Conservation (phyloP, 306 rosid species). For the Cucumis cinereus region DNA sequence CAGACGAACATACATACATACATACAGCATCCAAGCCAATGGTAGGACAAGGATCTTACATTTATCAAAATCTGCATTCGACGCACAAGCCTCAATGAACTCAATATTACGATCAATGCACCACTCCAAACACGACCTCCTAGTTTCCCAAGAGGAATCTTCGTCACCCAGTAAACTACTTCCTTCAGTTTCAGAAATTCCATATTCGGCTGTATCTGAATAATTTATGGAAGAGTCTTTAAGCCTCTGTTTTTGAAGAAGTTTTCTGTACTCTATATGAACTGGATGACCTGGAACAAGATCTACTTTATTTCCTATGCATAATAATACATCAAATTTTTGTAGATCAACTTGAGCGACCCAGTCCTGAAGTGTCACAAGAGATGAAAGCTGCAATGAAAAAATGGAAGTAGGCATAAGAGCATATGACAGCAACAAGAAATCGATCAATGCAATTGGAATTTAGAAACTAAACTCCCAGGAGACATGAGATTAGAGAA, state of each 20-base stretch:
- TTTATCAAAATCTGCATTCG: constrained; percentile 65
- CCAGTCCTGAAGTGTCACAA: constrained; percentile 55
- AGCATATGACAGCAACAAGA: neutral
- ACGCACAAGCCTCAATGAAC: constrained; percentile 79
- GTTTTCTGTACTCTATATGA: constrained; percentile 67
- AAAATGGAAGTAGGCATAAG: neutral
- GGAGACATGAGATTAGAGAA: neutral
- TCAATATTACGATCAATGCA: constrained; percentile 65
- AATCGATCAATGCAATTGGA: neutral
- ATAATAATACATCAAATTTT: constrained; percentile 59
- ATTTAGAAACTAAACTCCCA: neutral
- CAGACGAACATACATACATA: neutral
- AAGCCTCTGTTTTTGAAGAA: constrained; percentile 32
- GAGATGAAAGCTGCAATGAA: constrained; percentile 49
- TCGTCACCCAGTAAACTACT: constrained; percentile 60
- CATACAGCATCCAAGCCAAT: constrained; percentile 7
- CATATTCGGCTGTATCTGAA: constrained; percentile 38
- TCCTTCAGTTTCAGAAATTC: constrained; percentile 76
- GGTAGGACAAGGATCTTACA: constrained; percentile 30
- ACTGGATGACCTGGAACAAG: constrained; percentile 64
- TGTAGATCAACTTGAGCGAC: constrained; percentile 47
- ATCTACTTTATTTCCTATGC: constrained; percentile 89
- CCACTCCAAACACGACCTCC: constrained; percentile 64
- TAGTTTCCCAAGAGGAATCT: constrained; percentile 34
- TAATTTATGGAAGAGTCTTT: constrained; percentile 29